Percentiles rank a stretch among this genome's conserved stretches.
phyloP scores from a whole-genome alignment of 1,139 yeast species.

The Pneumocystis murina region DNA sequence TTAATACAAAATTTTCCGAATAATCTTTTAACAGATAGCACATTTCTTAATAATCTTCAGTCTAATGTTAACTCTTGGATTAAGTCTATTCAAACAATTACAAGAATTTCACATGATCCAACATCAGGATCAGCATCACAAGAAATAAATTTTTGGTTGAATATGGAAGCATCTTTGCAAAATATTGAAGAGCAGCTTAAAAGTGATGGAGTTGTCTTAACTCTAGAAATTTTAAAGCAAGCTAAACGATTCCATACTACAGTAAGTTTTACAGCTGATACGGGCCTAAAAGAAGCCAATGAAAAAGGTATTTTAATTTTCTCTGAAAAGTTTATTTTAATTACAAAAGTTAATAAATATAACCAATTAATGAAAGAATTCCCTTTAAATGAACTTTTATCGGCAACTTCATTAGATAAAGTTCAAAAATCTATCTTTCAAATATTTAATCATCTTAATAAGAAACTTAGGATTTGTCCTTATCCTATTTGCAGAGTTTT shows the following conservation, averaged over 20 bases:
- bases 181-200: constrained; percentile 46
- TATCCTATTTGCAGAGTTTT: constrained; percentile 58
- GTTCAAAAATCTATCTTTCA: constrained; percentile 34
- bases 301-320: constrained; percentile 16
- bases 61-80: constrained; percentile 61
- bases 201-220: constrained; percentile 39
- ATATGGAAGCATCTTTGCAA: constrained; percentile 48
- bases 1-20: constrained; percentile 25
- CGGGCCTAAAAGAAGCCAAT: constrained; percentile 48
- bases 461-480: constrained; percentile 40
- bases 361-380: constrained; percentile 54
- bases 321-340: not conserved
- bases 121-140: constrained; percentile 47
- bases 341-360: constrained; percentile 34
- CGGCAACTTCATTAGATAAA: constrained; percentile 34
- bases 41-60: constrained; percentile 51
- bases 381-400: constrained; percentile 47
- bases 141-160: constrained; percentile 68
- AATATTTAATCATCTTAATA: constrained; percentile 48
- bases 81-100: constrained; percentile 42
- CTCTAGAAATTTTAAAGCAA: constrained; percentile 46
- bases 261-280: constrained; percentile 54
- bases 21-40: constrained; percentile 34
- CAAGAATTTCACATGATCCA: constrained; percentile 38
- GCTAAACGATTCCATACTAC: constrained; percentile 75